These are phyloP conservation scores for Porphyra umbilicalis DNA, from an alignment of 31 red algal genomes.

Conservation along the genomic window DNA sequence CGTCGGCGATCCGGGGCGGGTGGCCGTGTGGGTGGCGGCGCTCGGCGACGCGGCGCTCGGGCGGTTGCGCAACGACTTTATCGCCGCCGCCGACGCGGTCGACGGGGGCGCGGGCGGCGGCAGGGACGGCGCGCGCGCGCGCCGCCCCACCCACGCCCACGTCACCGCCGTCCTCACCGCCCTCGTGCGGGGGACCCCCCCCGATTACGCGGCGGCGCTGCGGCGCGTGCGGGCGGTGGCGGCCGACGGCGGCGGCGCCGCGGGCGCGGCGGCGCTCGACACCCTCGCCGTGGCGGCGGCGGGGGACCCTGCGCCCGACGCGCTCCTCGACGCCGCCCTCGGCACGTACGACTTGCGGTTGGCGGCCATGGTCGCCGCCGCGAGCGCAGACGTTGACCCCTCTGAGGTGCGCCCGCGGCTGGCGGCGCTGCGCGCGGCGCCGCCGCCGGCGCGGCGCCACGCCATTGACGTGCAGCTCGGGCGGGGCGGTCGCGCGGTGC, in stretches of 20 bases:
- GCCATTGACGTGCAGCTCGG: background rate
- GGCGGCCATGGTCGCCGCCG: background rate
- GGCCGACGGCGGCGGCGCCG: background rate
- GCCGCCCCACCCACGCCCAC: background rate
- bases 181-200: background rate
- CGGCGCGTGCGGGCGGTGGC: background rate
- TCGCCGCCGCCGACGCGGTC: background rate
- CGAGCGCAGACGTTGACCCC: background rate
- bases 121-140: background rate
- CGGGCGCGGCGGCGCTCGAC: background rate
- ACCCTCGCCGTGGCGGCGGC: background rate
- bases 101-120: background rate
- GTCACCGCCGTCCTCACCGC: background rate
- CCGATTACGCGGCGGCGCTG: background rate
- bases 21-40: background rate
- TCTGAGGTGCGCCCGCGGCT: background rate
- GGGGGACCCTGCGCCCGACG: background rate
- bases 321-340: background rate
- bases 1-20: background rate
- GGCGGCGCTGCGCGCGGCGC: background rate
- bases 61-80: background rate
- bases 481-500: background rate
- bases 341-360: background rate
- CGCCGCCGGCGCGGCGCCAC: background rate
- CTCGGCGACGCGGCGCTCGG: background rate